Percentiles rank a stretch among this genome's conserved stretches.
Conservation (phyloP, 768 basidiomycete species). For the Tricholoma terreum region DNA sequence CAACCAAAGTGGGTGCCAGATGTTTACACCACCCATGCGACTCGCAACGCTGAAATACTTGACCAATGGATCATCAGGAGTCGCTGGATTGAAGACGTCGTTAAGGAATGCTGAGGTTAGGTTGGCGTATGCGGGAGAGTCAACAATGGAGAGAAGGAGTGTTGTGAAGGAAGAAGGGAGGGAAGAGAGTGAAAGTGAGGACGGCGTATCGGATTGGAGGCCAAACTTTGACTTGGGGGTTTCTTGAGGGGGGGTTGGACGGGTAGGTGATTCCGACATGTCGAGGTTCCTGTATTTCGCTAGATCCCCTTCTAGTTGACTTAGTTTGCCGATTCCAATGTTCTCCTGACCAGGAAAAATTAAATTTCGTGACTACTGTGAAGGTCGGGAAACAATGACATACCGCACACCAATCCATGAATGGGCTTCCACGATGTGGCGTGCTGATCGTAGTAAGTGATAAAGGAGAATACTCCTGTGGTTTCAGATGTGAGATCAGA, state of each 20-base stretch:
- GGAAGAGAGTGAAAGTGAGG: conserved; percentile 52
- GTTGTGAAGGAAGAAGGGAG: conserved; percentile 85
- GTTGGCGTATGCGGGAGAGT: conserved; percentile 96
- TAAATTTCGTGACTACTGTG: background rate
- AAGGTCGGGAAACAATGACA: conserved; percentile 25
- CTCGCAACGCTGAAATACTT: conserved; percentile 93
- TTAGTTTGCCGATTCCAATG: conserved; percentile 81
- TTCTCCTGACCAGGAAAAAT: conserved; percentile 53
- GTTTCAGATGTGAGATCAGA: conserved; percentile 82
- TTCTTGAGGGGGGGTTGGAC: background rate
- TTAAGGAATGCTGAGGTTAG: conserved; percentile 83
- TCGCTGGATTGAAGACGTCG: conserved; percentile 76
- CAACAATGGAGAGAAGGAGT: conserved; percentile 82
- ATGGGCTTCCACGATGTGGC: conserved; percentile 93
- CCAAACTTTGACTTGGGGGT: conserved; percentile 16
- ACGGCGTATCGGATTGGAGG: conserved; percentile 27
- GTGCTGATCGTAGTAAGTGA: conserved; percentile 89
- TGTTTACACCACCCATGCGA: conserved; percentile 56
- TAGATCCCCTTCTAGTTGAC: conserved; percentile 36
- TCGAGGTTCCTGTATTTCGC: conserved; percentile 6
- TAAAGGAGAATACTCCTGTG: conserved; percentile 78
- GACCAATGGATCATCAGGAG: conserved; percentile 75
- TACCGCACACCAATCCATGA: conserved; percentile 99
- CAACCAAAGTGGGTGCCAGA: conserved; percentile 97
- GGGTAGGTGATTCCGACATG: background rate